Evolutionary conservation across 495 filamentous ascomycete genomes (phyloP).

Genomic region (Penicillium dipodomyicola): DNA sequence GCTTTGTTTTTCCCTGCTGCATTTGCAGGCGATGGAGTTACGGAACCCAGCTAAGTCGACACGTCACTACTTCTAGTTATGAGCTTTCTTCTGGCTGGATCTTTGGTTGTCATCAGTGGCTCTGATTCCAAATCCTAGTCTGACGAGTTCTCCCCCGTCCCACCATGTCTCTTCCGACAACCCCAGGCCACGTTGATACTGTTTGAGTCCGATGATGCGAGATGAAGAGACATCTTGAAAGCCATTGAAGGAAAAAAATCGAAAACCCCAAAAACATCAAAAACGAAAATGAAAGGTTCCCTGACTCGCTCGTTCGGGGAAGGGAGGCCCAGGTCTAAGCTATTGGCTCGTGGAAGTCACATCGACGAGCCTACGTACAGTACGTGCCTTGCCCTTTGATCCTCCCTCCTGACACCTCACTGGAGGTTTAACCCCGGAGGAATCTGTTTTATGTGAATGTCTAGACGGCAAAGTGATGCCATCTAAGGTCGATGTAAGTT

Average conservation of each 20-base stretch:
- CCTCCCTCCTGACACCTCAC: neutral
- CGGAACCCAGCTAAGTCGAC: constrained; percentile 49
- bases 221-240: neutral
- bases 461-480: constrained; percentile 8
- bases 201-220: neutral
- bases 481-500: constrained; percentile 25
- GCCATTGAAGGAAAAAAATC: neutral
- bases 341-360: constrained; percentile 1
- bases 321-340: constrained; percentile 6
- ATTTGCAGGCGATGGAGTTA: constrained; percentile 15
- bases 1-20: constrained; percentile 5
- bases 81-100: constrained; percentile 24
- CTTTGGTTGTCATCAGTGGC: constrained; percentile 28
- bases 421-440: constrained; percentile 8
- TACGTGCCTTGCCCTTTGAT: constrained; percentile 19
- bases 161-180: constrained; percentile 1
- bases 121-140: constrained; percentile 36
- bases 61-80: constrained; percentile 36
- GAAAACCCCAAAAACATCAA: neutral
- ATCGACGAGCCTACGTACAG: constrained; percentile 15
- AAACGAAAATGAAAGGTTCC: neutral
- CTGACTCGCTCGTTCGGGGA: neutral
- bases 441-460: constrained; percentile 6
- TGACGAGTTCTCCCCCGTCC: constrained; percentile 22
- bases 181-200: constrained; percentile 5